Percentiles rank a stretch among this genome's conserved stretches.
Evolutionary conservation across 2,329 filamentous ascomycete species (phyloP).

Genomic region (Pseudonectria foliicola): DNA sequence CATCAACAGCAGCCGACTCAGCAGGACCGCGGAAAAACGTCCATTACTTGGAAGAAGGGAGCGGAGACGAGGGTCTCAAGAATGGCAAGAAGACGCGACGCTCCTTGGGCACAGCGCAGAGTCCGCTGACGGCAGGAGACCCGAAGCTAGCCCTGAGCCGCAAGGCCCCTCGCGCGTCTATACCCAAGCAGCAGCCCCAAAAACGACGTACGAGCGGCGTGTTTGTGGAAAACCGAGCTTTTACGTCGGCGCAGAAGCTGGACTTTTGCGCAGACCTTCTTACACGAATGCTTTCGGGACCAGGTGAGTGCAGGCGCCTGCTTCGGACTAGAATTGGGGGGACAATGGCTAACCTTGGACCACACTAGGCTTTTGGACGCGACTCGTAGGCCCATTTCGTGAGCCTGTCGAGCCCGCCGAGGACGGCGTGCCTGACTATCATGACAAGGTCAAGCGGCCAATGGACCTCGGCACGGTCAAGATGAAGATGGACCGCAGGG

Average conservation of each 20-base stretch:
- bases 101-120: slow-evolving; percentile 17
- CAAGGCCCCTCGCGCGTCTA: slow-evolving; percentile 22
- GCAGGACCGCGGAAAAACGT: slow-evolving; percentile 36
- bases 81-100: slow-evolving; percentile 37
- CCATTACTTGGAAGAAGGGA: slow-evolving; percentile 40
- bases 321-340: too few species aligned
- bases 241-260: slow-evolving; percentile 39
- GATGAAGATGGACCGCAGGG: slow-evolving; percentile 47
- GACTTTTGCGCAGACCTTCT: slow-evolving; percentile 53
- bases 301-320: slow-evolving; percentile 37
- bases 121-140: slow-evolving; percentile 8
- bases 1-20: slow-evolving; percentile 10
- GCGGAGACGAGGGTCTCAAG: slow-evolving; percentile 30
- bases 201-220: slow-evolving; percentile 30
- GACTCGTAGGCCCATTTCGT: slow-evolving; percentile 55
- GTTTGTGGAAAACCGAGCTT: slow-evolving; percentile 24
- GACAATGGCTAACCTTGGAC: too few species aligned
- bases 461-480: slow-evolving; percentile 59
- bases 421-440: slow-evolving; percentile 55
- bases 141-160: slow-evolving; percentile 21
- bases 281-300: slow-evolving; percentile 53
- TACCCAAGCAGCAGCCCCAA: slow-evolving; percentile 26
- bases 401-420: slow-evolving; percentile 50
- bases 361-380: slow-evolving; percentile 53
- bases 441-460: slow-evolving; percentile 51